Percentiles rank a stretch among this genome's conserved stretches.
Conservation (phyloP, 1,284 basidiomycete species). For the Cystobasidiaceae sp. region DNA sequence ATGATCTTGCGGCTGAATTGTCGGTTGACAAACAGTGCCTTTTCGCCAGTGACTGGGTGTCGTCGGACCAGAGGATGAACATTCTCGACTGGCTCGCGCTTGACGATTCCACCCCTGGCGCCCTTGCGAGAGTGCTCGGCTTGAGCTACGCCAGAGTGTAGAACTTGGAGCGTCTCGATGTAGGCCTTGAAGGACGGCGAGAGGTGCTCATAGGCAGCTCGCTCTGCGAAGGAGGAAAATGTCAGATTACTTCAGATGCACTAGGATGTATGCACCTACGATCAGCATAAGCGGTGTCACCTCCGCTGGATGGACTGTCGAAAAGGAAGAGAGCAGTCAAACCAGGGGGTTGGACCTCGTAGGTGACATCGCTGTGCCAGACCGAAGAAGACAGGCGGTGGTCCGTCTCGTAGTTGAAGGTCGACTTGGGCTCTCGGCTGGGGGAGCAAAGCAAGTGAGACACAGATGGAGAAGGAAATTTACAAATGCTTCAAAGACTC, state of each 20-base stretch:
- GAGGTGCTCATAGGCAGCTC: conserved; percentile 60
- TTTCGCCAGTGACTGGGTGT: conserved; percentile 76
- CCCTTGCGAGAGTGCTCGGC: conserved; percentile 65
- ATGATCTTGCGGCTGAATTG: conserved; percentile 70
- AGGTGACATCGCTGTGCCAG: conserved; percentile 77
- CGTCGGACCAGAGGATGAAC: conserved; percentile 51
- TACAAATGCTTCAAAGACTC: too few species aligned
- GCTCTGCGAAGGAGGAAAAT: conserved; percentile 48
- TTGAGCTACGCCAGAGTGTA: conserved; percentile 71
- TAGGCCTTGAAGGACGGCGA: conserved; percentile 67
- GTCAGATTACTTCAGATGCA: background rate
- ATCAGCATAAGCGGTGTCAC: conserved; percentile 46
- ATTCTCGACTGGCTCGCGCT: conserved; percentile 70
- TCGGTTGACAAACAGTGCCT: conserved; percentile 72
- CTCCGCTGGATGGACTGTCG: conserved; percentile 48
- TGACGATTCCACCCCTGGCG: conserved; percentile 62
- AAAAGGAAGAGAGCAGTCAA: conserved; percentile 79
- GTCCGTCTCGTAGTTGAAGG: conserved; percentile 65
- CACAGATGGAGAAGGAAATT: too few species aligned
- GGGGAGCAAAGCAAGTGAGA: conserved; percentile 48
- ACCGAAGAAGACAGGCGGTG: conserved; percentile 60
- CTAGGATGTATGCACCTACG: too few species aligned
- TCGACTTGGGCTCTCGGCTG: conserved; percentile 58
- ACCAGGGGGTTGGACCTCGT: conserved; percentile 80
- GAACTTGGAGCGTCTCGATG: conserved; percentile 65